Conservation (phyloP, 1,139 yeast genomes). For the Debaryomyces udenii region DNA sequence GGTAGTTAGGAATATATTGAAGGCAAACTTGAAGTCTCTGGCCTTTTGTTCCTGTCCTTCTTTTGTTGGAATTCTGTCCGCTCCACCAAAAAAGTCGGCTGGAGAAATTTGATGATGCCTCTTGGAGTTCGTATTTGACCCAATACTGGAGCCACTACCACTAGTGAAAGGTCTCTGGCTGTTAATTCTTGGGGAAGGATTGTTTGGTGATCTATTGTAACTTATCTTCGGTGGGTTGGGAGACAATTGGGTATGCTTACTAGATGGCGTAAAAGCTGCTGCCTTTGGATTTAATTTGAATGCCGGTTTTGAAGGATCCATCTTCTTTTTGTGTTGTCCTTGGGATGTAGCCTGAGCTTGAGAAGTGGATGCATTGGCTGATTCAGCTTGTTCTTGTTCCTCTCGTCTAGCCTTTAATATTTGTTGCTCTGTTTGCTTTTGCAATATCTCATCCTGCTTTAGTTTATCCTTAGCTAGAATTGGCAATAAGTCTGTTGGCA, state of each 20-base stretch:
- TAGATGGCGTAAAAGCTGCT: constrained; percentile 66
- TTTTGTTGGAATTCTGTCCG: constrained; percentile 49
- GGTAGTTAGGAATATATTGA: constrained; percentile 59
- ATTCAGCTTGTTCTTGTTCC: constrained; percentile 15
- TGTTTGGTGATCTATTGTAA: constrained; percentile 30
- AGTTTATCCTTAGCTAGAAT: constrained; percentile 68
- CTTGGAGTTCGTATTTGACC: constrained; percentile 26
- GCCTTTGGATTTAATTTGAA: constrained; percentile 76
- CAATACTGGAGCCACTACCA: constrained; percentile 19
- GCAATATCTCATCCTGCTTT: constrained; percentile 62
- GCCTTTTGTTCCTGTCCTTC: constrained; percentile 40
- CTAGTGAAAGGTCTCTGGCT: constrained; percentile 36
- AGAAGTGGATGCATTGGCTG: constrained; percentile 13
- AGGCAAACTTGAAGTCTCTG: constrained; percentile 46
- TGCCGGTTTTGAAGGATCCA: constrained; percentile 59
- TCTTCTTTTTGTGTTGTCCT: constrained; percentile 37
- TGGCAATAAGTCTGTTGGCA: constrained; percentile 78
- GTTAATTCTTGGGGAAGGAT: constrained; percentile 40
- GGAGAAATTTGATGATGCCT: constrained; percentile 48
- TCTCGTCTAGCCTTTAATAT: constrained; percentile 18
- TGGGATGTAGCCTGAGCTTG: constrained; percentile 13
- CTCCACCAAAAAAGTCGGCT: constrained; percentile 53
- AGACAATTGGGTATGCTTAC: constrained; percentile 29
- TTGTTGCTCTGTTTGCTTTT: constrained; percentile 33
- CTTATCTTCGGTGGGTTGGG: constrained; percentile 35